Evolutionary conservation across 1,284 basidiomycete species (phyloP).

Genomic region (Cerrena zonata): DNA sequence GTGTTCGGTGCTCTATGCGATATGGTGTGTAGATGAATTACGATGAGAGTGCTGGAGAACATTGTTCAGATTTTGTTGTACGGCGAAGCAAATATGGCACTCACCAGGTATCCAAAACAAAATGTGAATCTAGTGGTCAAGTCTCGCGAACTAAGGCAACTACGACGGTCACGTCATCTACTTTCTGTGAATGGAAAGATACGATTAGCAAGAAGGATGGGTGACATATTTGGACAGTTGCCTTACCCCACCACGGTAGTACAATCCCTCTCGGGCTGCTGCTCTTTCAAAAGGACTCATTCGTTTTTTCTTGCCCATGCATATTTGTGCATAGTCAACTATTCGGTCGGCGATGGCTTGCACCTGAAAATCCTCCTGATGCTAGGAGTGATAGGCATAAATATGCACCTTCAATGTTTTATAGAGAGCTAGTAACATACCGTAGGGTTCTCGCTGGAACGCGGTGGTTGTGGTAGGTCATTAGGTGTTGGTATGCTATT

Average conservation of each 20-base stretch:
- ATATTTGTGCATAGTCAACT: slow-evolving; percentile 62
- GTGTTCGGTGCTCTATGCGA: neutral
- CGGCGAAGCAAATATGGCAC: too few species aligned
- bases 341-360: slow-evolving; percentile 67
- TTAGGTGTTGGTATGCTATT: neutral
- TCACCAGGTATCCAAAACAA: neutral
- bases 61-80: neutral
- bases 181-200: slow-evolving; percentile 37
- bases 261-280: slow-evolving; percentile 57
- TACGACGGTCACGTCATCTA: slow-evolving; percentile 61
- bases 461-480: neutral
- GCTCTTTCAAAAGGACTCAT: slow-evolving; percentile 68
- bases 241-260: slow-evolving; percentile 68
- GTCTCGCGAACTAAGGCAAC: slow-evolving; percentile 57
- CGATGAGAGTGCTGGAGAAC: neutral
- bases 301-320: slow-evolving; percentile 59
- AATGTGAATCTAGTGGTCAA: slow-evolving; percentile 19
- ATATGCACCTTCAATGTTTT: too few species aligned
- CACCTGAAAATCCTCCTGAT: slow-evolving; percentile 50
- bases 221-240: too few species aligned
- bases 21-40: neutral
- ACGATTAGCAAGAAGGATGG: slow-evolving; percentile 10
- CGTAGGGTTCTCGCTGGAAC: too few species aligned
- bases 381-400: too few species aligned
- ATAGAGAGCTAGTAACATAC: too few species aligned